These are phyloP conservation scores for Crithidia bombi DNA, from an alignment of 208 protist genomes.

Conservation along the genomic window DNA sequence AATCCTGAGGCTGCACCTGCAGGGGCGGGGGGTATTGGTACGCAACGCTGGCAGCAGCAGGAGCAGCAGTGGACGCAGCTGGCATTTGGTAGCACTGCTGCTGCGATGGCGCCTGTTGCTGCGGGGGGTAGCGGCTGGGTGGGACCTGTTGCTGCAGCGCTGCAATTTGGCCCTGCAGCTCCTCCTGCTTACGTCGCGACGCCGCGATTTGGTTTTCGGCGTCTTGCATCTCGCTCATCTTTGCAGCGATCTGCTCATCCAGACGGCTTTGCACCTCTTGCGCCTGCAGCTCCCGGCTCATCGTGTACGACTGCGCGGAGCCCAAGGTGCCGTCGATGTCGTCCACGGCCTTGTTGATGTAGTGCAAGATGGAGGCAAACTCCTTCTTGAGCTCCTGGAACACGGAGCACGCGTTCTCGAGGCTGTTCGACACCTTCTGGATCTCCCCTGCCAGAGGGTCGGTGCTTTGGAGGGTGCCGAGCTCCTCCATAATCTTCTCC, in stretches of 20 bases:
- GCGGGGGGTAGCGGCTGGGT: slow-evolving; percentile 1
- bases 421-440: slow-evolving; percentile 76
- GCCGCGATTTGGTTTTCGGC: slow-evolving; percentile 41
- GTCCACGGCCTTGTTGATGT: slow-evolving; percentile 53
- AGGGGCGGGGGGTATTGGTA: slow-evolving; percentile 20
- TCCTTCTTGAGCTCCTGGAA: slow-evolving; percentile 63
- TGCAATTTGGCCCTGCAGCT: slow-evolving; percentile 39
- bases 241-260: slow-evolving; percentile 77
- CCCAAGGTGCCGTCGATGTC: slow-evolving; percentile 55
- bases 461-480: slow-evolving; percentile 69
- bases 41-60: not conserved
- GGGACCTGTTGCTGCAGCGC: slow-evolving; percentile 28
- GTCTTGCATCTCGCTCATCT: slow-evolving; percentile 70
- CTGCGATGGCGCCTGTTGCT: slow-evolving; percentile 14
- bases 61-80: not conserved
- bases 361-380: slow-evolving; percentile 51
- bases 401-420: slow-evolving; percentile 67
- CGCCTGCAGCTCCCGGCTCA: slow-evolving; percentile 63
- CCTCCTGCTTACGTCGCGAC: slow-evolving; percentile 50
- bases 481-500: slow-evolving; percentile 55
- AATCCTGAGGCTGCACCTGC: slow-evolving; percentile 8
- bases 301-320: slow-evolving; percentile 64
- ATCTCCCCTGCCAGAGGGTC: slow-evolving; percentile 73
- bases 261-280: slow-evolving; percentile 57
- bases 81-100: slow-evolving; percentile 16